These are phyloP conservation scores for Colletotrichum tropicale DNA, from an alignment of 2,329 filamentous ascomycete genomes.

Conservation along the genomic window DNA sequence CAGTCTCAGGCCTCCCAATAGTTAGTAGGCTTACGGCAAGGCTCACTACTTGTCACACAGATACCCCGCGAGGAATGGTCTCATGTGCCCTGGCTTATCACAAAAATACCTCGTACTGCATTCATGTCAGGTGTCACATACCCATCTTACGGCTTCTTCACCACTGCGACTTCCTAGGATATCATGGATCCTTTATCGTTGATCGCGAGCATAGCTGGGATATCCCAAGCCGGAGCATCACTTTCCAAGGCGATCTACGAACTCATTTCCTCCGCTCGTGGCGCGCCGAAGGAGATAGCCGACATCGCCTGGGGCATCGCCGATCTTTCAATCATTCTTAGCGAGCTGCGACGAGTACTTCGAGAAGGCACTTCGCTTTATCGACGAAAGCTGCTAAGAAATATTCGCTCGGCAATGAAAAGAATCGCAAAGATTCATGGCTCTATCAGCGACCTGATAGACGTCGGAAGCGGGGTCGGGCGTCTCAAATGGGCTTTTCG, in stretches of 20 bases:
- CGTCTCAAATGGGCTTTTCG: not conserved
- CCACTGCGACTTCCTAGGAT: not conserved
- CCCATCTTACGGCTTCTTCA: not conserved
- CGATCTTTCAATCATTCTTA: not conserved
- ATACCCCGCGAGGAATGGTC: not conserved
- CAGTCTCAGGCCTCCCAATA: not conserved
- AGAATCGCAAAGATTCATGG: not conserved
- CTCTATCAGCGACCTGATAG: not conserved
- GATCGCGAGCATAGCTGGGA: not conserved
- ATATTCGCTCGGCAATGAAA: not conserved
- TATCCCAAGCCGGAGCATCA: not conserved
- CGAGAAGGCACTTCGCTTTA: not conserved
- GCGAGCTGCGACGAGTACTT: not conserved
- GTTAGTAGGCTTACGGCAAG: not conserved
- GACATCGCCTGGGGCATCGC: not conserved
- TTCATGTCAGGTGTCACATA: not conserved
- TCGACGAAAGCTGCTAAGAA: not conserved
- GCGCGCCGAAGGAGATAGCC: not conserved
- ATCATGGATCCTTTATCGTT: not conserved
- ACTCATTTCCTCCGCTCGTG: not conserved
- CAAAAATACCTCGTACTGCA: not conserved
- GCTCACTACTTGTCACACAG: not conserved
- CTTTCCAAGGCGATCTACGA: not conserved
- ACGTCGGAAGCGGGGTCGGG: not conserved
- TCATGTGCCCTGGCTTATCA: not conserved